A percentile compares a stretch with the other conserved stretches of the same genome.
phyloP scores from a whole-genome alignment of 2,329 filamentous ascomycete genomes.

The Cladosporium austrohemisphaericum region DNA sequence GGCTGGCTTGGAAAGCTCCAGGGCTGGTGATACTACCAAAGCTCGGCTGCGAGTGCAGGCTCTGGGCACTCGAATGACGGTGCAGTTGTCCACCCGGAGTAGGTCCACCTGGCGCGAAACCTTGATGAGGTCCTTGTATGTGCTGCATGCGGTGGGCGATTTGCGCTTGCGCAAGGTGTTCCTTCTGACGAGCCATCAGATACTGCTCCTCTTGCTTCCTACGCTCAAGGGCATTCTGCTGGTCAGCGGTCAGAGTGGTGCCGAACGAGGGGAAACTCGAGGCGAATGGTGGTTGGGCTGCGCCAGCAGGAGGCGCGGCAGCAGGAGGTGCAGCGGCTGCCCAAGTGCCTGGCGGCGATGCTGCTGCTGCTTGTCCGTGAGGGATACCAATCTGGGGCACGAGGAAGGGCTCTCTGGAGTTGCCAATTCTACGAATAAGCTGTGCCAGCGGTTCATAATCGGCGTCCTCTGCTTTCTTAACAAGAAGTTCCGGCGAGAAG shows the following conservation, averaged over 20 bases:
- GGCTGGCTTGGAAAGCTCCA: conserved; percentile 60
- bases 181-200: conserved; percentile 91
- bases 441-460: conserved; percentile 96
- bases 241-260: conserved; percentile 90
- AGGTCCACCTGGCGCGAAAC: conserved; percentile 34
- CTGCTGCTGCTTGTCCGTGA: conserved; percentile 64
- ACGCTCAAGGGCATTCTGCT: conserved; percentile 94
- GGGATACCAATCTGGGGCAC: conserved; percentile 95
- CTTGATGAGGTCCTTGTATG: conserved; percentile 50
- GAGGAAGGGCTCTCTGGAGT: conserved; percentile 93
- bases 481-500: conserved; percentile 88
- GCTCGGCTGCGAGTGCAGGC: conserved; percentile 93
- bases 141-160: conserved; percentile 70
- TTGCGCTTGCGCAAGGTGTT: conserved; percentile 85
- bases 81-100: conserved; percentile 62
- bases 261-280: conserved; percentile 95
- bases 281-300: conserved; percentile 74
- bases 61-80: conserved; percentile 92
- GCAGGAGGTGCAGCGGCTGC: conserved; percentile 29
- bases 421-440: conserved; percentile 90
- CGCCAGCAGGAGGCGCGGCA: conserved; percentile 33
- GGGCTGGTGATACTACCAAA: conserved; percentile 94
- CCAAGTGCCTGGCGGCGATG: conserved; percentile 34
- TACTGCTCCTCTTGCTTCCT: conserved; percentile 98
- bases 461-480: conserved; percentile 88